These are phyloP conservation scores for Dactylellina sp. DNA, from an alignment of 2,329 filamentous ascomycete genomes.

Conservation along the genomic window DNA sequence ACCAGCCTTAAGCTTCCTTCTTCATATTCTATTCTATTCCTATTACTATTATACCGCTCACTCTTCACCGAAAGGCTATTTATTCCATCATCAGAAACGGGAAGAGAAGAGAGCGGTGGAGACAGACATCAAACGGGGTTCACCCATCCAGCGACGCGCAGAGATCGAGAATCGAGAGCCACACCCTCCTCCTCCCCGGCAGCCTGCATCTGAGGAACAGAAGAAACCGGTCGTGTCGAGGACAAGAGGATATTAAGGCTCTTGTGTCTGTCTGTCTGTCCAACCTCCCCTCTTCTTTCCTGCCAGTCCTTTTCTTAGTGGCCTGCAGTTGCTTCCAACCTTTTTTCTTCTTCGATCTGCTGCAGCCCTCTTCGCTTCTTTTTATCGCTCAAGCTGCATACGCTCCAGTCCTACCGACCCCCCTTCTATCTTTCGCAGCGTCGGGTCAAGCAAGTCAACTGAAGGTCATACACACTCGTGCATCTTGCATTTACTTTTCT, in stretches of 20 bases:
- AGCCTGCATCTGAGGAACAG: slow-evolving; percentile 9
- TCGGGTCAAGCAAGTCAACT: too few species aligned
- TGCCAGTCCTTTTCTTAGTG: too few species aligned
- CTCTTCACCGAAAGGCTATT: too few species aligned
- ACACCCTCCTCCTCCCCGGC: not conserved
- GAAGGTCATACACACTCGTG: slow-evolving; percentile 17
- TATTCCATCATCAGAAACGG: too few species aligned
- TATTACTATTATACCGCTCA: not conserved
- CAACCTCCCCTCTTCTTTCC: not conserved
- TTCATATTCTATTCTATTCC: not conserved
- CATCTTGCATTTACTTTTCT: not conserved
- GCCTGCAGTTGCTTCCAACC: slow-evolving; percentile 6
- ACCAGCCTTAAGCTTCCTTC: slow-evolving; percentile 6
- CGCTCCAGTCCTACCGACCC: slow-evolving; percentile 14
- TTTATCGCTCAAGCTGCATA: slow-evolving; percentile 48
- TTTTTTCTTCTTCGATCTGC: slow-evolving; percentile 35
- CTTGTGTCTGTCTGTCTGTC: slow-evolving; percentile 23
- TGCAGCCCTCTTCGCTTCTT: slow-evolving; percentile 50
- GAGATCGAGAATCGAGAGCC: slow-evolving; percentile 21
- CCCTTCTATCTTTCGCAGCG: slow-evolving; percentile 2
- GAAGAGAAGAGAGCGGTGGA: too few species aligned
- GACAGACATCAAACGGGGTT: slow-evolving; percentile 6
- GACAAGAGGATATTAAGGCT: too few species aligned
- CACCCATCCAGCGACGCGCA: slow-evolving; percentile 31
- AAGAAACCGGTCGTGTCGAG: slow-evolving; percentile 29